Evolutionary conservation across 352 stramenopile genomes (phyloP), one percentile per base, ranked within the genome.

Genomic region (Pythium rhizo-oryzae): DNA sequence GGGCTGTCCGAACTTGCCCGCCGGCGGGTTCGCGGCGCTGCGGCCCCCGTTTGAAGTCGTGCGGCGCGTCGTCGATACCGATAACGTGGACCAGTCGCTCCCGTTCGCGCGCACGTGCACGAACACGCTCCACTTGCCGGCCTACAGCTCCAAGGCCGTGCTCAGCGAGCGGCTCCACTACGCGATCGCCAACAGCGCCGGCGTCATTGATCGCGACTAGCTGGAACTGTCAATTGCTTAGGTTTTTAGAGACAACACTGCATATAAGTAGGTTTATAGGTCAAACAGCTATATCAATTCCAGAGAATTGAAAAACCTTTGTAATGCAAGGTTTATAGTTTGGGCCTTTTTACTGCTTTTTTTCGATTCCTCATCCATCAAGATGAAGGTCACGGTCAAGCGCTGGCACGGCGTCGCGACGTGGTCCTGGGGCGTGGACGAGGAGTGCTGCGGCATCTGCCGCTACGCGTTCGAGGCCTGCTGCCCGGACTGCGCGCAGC

Each of bases 401-500:
- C 77, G 86, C 58, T 96, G 86, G 84, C 90, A 96, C 65, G 89
- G 87, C 66, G 88, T 97, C 33, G 92, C 92, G 72, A 94, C 91
- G 73, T 98, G 92, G 92, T 81, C 68, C 44, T 98, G 92, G 92
- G 89, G 92, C 67, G 90, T 97, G 16, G 88, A 97, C 67, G 91
- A 97, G 68, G 92, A 98, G 67, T 96, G 89, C 77, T 96, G 89
- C 76, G 88, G 88, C 37, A 96, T 96, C 75, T 96, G 87, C 60
- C 85, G 86, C 41, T 92, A 86, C 64, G 82, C 85, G 9, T 96
- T 96, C 51, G 87, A 96, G 52, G 81, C 84, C 37, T 94, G 82
- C 71, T 96, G 87, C 66, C 85, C 87, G 18, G 85, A 93, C 47
- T 96, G 87, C 62, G 79, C 82, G 47, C 77, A 85, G 62, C 87